Conservation (phyloP, 805 yeast species). For the Kazachstania kunashirensis region DNA sequence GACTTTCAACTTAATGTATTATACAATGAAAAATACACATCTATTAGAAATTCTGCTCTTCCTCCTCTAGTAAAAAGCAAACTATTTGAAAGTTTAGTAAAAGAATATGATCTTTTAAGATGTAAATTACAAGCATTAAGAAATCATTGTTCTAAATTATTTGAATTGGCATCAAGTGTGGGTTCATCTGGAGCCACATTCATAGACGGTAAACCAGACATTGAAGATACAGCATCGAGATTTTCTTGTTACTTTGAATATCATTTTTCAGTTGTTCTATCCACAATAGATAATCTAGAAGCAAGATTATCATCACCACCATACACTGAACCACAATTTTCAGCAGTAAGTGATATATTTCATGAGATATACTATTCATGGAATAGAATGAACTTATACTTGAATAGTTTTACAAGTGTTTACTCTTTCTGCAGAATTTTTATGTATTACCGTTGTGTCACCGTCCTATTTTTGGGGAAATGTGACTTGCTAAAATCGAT, state of each 20-base stretch:
- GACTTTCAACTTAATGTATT: conserved; percentile 17
- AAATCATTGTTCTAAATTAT: conserved; percentile 14
- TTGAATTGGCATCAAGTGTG: conserved; percentile 10
- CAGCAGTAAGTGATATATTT: neutral
- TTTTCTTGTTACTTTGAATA: conserved; percentile 14
- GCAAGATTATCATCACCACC: conserved; percentile 13
- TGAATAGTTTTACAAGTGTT: conserved; percentile 3
- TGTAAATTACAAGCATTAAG: conserved; percentile 15
- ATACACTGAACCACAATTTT: neutral
- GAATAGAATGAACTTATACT: conserved; percentile 6
- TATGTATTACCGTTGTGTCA: conserved; percentile 4
- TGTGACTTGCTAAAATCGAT: neutral
- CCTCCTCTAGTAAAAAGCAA: conserved; percentile 13
- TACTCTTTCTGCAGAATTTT: conserved; percentile 4
- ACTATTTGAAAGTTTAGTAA: conserved; percentile 14
- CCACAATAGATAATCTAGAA: conserved; percentile 14
- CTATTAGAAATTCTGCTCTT: conserved; percentile 20
- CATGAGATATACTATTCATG: conserved; percentile 5
- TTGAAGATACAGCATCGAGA: conserved; percentile 7
- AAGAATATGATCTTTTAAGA: conserved; percentile 10
- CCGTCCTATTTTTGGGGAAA: conserved; percentile 5
- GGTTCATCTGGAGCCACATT: neutral
- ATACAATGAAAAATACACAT: conserved; percentile 21
- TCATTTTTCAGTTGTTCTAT: conserved; percentile 7
- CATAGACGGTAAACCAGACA: conserved; percentile 7